A percentile compares a stretch with the other conserved stretches of the same genome.
These are phyloP conservation scores for Willaertia magna DNA, from an alignment of 208 protist genomes.

Conservation along the genomic window DNA sequence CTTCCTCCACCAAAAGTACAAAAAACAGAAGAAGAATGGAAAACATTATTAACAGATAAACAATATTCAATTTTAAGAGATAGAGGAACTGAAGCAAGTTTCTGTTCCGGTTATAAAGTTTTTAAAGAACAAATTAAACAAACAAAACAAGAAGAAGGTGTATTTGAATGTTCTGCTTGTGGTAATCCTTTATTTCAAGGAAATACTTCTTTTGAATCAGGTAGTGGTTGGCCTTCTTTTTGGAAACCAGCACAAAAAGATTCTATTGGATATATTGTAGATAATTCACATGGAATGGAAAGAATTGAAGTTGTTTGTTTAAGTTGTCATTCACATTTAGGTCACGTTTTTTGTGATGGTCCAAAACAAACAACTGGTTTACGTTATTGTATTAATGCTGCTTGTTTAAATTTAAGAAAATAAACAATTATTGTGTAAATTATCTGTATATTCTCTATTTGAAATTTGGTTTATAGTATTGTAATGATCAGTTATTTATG, in stretches of 20 bases:
- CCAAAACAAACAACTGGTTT: background rate
- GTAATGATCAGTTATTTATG: too few relatives aligned
- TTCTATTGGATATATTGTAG: background rate
- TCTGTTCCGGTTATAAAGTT: background rate
- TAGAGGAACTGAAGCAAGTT: background rate
- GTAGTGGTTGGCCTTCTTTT: conserved; percentile 9
- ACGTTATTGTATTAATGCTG: conserved; percentile 12
- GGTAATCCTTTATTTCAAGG: background rate
- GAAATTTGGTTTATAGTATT: too few relatives aligned
- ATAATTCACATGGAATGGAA: background rate
- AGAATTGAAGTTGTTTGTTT: background rate
- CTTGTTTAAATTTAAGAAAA: background rate
- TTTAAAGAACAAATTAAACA: background rate
- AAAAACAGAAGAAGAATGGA: background rate
- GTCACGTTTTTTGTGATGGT: conserved; percentile 13
- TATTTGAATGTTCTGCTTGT: background rate
- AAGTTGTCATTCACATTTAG: conserved; percentile 12
- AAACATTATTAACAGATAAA: background rate
- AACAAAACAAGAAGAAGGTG: background rate
- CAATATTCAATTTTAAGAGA: background rate
- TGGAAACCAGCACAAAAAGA: background rate
- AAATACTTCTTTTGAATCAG: background rate
- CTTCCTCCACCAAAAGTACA: background rate
- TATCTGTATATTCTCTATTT: too few relatives aligned
- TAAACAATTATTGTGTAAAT: background rate